phyloP scores from a whole-genome alignment of 2,329 filamentous ascomycete species.

The Ilyonectria destructans region DNA sequence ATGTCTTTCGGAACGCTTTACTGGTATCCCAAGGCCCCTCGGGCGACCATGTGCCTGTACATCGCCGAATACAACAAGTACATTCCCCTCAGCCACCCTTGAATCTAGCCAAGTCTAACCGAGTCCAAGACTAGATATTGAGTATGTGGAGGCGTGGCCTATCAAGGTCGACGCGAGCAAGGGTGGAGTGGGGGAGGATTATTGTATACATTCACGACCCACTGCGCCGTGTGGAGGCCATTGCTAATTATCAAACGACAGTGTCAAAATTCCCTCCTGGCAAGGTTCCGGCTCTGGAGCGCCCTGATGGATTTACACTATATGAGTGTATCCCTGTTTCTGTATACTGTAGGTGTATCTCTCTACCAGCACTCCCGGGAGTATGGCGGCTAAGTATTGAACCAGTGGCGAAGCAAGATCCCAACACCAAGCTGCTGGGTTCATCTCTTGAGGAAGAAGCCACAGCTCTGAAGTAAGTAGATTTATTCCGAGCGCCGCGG shows the following conservation, averaged over 20 bases:
- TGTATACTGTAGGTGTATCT: conserved; percentile 12
- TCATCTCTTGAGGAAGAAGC: conserved; percentile 29
- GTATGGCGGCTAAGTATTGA: background rate
- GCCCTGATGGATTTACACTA: conserved; percentile 27
- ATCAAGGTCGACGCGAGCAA: conserved; percentile 34
- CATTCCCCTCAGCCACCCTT: background rate
- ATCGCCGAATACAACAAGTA: conserved; percentile 35
- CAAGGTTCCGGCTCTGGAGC: conserved; percentile 30
- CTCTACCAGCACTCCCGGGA: too few species aligned
- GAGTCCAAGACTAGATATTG: conserved; percentile 19
- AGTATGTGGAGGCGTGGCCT: conserved; percentile 31
- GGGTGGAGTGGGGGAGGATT: conserved; percentile 30
- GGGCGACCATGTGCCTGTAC: conserved; percentile 33
- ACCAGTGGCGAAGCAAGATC: conserved; percentile 32
- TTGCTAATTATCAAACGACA: background rate
- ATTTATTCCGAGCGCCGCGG: background rate
- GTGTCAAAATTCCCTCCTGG: conserved; percentile 29
- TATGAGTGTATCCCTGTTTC: conserved; percentile 31
- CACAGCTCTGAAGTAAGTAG: conserved; percentile 24
- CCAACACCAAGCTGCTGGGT: conserved; percentile 27
- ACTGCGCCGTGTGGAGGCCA: background rate
- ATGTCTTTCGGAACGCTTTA: conserved; percentile 31
- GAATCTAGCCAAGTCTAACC: background rate
- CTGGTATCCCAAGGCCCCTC: conserved; percentile 35
- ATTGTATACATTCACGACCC: conserved; percentile 1